Base-by-base conservation (phyloP, 148 eudicot species). In the Persicaria maculosa region DNA sequence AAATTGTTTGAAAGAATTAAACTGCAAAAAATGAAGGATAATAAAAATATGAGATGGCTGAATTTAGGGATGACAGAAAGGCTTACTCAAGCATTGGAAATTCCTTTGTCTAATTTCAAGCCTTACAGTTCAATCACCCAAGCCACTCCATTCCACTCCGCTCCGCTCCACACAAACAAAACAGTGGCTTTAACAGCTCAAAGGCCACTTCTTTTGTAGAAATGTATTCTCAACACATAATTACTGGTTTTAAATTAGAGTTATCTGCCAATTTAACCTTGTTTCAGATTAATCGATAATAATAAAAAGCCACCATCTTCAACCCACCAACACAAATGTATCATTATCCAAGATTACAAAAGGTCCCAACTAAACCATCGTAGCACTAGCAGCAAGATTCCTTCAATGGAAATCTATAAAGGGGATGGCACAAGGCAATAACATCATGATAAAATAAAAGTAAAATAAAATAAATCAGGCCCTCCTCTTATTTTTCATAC, bases 21-120 rank as follows among this genome's bases (percentile, higher is more conserved):
- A 22, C 90, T 87, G 84, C 83, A 79, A 72, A 57, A 48, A 62
- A n/a, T 14, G 69, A 45, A 69, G 47, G 12, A 44, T 44, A 69
- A 43, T 44, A 52, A 52, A 20, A 69, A 1, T 20, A 45, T 31
- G 68, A 59, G 65, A 59, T 8, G 31, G 40, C 65, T 59, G 65
- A 20, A 54, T n/a, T 15, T 17, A 54, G n/a, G 5, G 20, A 54
- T 54, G 22, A 59, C 36, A 59, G 40, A 59, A 22, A 9, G 7
- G 9, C 22, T 20, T 59, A 59, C 15, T 19, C 65, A 20, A 22
- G 65, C 36, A 9, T 59, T 10, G 52, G 52, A 9, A 48, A 48
- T 48, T 48, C 52, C 40, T 31, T 31, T 31, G 40, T 31, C 40
- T 31, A 31, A 31, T 31, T 31, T 31, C 40, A 31, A 31, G 40